Evolutionary conservation across 2,329 filamentous ascomycete genomes (phyloP).

Genomic region (Monosporascus ibericus): DNA sequence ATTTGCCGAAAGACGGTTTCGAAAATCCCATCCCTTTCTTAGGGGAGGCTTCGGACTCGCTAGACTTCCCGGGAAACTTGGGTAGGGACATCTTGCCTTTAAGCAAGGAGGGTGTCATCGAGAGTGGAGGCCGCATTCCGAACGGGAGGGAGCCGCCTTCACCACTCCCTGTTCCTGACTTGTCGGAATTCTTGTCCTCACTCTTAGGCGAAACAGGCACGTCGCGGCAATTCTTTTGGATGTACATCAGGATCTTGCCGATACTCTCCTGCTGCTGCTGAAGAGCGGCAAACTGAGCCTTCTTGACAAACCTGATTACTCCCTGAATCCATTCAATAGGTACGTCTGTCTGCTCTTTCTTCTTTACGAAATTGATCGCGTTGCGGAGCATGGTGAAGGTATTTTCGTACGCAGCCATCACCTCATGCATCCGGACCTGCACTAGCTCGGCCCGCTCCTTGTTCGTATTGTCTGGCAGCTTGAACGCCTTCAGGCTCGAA

Average conservation of each 20-base stretch:
- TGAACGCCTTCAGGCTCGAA: conserved; percentile 20
- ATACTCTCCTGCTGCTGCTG: conserved; percentile 14
- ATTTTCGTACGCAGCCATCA: conserved; percentile 19
- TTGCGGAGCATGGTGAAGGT: conserved; percentile 18
- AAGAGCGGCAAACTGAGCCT: conserved; percentile 11
- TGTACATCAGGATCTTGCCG: conserved; percentile 19
- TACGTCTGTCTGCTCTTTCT: conserved; percentile 15
- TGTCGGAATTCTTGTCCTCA: not conserved
- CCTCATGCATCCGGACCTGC: conserved; percentile 17
- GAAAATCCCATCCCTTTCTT: too few relatives aligned
- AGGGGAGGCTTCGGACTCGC: too few relatives aligned
- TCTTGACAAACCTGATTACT: conserved; percentile 16
- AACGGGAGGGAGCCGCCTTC: not conserved
- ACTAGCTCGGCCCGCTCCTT: conserved; percentile 14
- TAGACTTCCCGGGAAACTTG: too few relatives aligned
- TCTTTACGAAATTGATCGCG: conserved; percentile 20
- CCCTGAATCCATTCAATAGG: conserved; percentile 18
- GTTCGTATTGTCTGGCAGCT: conserved; percentile 11
- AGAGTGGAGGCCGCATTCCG: too few relatives aligned
- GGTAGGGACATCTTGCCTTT: too few relatives aligned
- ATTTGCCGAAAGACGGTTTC: too few relatives aligned
- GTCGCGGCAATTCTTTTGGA: conserved; percentile 10
- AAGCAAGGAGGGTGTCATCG: too few relatives aligned
- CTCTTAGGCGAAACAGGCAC: not conserved
- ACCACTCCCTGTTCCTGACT: not conserved